Base-by-base conservation (phyloP, 805 yeast genomes). In the Kregervanrija fluxuum region DNA sequence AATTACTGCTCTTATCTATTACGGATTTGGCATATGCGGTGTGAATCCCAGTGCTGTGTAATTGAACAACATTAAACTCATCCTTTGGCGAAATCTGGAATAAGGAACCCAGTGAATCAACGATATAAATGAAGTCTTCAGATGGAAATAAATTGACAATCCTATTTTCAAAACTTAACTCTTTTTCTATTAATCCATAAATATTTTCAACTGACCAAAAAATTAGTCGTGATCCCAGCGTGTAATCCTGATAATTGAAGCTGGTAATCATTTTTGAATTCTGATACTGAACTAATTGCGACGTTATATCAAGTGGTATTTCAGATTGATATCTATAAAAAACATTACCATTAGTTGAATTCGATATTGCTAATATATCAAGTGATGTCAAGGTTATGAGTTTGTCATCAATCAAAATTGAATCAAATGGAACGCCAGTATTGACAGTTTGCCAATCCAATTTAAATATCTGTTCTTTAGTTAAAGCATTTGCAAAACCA, bases 361-460 rank as follows among this genome's bases (percentile, higher is more conserved):
- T 50, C 6, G 65, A 36, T 4, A 55, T 40, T 2, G 66, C 53
- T n/a, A 66, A 48, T 9, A 64, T 42, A 22, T 57, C 55, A 5
- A 49, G 37, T 30, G 54, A 55, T 4, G 69, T 56, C 9, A 65
- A 48, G 1, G 60, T 51, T 12, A 60, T 35, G 10, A 61, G 35
- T 15, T 54, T 42, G 5, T 53, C 50, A 14, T 53, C 44, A 3
- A 45, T 11, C 4, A 32, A 30, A 1, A 46, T n/a, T 9, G 49
- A 35, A 4, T 31, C 38, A 40, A 40, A 50, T 36, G 72, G 63
- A 6, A 55, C 51, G 1, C 82, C 82, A 30, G 74, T 58, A 41
- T 68, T 70, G 30, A 64, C 65, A 8, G 68, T 57, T 38, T 76
- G 71, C 82, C 82, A 79, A 52, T 80, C 86, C 32, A 65, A 65